A percentile compares a stretch with the other conserved stretches of the same genome.
Evolutionary conservation across 2,329 filamentous ascomycete species (phyloP).

Genomic region (Aspergillus pseudotamarii): DNA sequence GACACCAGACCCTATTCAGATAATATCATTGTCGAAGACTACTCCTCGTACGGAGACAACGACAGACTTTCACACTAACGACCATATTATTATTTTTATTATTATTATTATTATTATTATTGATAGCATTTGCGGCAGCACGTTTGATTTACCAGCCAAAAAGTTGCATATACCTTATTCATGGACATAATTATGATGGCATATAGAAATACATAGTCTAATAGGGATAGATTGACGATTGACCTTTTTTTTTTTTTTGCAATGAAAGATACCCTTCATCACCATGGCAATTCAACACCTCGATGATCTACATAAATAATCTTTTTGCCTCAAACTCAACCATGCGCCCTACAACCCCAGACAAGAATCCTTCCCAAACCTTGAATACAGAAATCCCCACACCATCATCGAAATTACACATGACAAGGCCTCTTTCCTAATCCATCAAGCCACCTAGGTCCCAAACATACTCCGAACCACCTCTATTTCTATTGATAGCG

Average conservation of each 20-base stretch:
- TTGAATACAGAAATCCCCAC: neutral
- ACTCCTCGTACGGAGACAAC: slow-evolving; percentile 11
- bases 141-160: neutral
- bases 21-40: slow-evolving; percentile 21
- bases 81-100: neutral
- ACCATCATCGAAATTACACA: neutral
- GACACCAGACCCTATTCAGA: slow-evolving; percentile 16
- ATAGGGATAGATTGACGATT: neutral
- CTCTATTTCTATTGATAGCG: too few species aligned
- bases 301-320: too few species aligned
- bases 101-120: too few species aligned
- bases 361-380: neutral
- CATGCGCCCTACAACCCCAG: neutral
- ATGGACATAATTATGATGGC: slow-evolving; percentile 1
- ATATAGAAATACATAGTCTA: slow-evolving; percentile 7
- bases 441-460: neutral
- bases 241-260: neutral
- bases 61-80: neutral
- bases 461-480: too few species aligned
- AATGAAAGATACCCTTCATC: neutral
- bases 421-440: neutral
- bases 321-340: too few species aligned
- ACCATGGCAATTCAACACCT: neutral
- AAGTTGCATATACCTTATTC: neutral
- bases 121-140: neutral